Base-by-base conservation (phyloP, 1,139 yeast species). In the Starmera stellimalicola region DNA sequence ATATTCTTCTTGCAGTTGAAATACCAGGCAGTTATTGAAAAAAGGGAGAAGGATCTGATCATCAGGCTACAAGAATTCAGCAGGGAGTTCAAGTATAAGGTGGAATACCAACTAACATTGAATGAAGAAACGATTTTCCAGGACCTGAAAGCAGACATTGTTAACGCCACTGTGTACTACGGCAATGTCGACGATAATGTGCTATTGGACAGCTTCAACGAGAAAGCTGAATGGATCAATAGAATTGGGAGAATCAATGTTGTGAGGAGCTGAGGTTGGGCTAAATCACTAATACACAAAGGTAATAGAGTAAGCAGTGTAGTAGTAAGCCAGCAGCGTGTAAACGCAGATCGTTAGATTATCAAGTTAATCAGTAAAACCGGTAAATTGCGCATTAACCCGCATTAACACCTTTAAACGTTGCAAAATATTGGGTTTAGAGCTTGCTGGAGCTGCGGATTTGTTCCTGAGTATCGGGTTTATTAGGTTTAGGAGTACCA, bases 1-100 rank as follows among this genome's bases (percentile, higher is more conserved):
- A 25, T 47, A 19, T 44, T 36, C 18, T 37, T 35, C 10, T 15
- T 47, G 9, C 35, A 42, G 9, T 25, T 41, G 11, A 28, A 36
- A 11, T 41, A 33, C 25, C 45, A 43, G 6, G 29, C 31, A 4
- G 28, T 34, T 10, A 18, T 40, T 18, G 29, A 31, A 6, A 26
- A 5, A 16, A 6, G 32, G 12, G 16, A 20, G 3, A 36, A 39
- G 12, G 30, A 31, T 3, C 19, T 47, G 6, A 22, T 15, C 6
- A 36, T 47, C 6, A 34, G 37, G 10, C 25, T 47, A 3, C 7
- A 31, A n/a, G 45, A 45, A 3, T 37, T 44, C 28, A 41, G 42
- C 30, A 37, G 30, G 18, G 3, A 18, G 2, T 31, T 34, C 15
- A 43, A 33, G 22, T 45, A 43, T 30, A 45, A 45, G 27, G 43